Evolutionary conservation across 768 basidiomycete genomes (phyloP).

Genomic region (Trametes sanguinea): DNA sequence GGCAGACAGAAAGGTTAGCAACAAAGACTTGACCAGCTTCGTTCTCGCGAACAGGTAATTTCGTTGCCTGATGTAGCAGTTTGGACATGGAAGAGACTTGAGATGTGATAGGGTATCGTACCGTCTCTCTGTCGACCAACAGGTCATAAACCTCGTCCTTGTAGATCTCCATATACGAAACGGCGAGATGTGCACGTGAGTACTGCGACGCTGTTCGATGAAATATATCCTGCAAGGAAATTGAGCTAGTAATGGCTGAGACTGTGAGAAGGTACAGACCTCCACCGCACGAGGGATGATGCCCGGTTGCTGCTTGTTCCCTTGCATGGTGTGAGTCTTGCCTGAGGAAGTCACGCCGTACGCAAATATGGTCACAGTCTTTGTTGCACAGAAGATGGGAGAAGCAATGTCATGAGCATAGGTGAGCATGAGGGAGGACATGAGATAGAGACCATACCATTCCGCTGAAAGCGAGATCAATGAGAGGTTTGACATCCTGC

Average conservation of each 20-base stretch:
- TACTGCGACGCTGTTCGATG: not conserved
- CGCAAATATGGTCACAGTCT: slow-evolving; percentile 88
- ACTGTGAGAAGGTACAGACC: slow-evolving; percentile 40
- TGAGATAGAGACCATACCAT: slow-evolving; percentile 51
- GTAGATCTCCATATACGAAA: slow-evolving; percentile 90
- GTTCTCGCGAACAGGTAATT: slow-evolving; percentile 58
- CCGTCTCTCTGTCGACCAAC: slow-evolving; percentile 69
- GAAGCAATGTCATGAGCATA: not conserved
- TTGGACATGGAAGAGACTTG: not conserved
- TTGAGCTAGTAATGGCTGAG: not conserved
- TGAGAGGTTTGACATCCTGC: slow-evolving; percentile 72
- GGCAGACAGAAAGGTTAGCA: slow-evolving; percentile 46
- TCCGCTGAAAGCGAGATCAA: slow-evolving; percentile 77
- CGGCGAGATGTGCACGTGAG: slow-evolving; percentile 48
- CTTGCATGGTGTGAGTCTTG: slow-evolving; percentile 94
- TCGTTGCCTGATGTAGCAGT: slow-evolving; percentile 43
- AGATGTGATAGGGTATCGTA: slow-evolving; percentile 35
- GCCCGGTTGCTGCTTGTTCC: slow-evolving; percentile 69
- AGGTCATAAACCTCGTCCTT: slow-evolving; percentile 91
- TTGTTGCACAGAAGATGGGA: not conserved
- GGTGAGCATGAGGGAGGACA: not conserved
- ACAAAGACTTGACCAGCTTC: slow-evolving; percentile 55
- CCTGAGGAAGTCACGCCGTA: slow-evolving; percentile 92
- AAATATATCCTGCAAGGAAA: slow-evolving; percentile 16
- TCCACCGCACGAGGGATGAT: slow-evolving; percentile 83